Evolutionary conservation across 2,329 filamentous ascomycete species (phyloP), one percentile per base, ranked within the genome.

Genomic region (Nakataea oryzae): DNA sequence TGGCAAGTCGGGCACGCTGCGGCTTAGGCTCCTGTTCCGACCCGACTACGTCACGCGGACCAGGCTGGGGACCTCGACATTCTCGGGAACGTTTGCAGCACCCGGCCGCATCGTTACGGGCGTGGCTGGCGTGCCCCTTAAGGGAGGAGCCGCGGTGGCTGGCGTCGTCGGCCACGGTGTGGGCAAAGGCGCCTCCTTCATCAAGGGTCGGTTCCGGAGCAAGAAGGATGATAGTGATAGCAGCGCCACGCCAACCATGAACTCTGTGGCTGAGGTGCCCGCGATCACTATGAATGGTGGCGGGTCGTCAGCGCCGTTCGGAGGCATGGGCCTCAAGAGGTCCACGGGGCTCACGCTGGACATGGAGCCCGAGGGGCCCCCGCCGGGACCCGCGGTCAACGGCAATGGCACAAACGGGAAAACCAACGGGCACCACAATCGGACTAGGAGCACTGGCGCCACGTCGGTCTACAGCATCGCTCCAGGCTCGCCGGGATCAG

Each of bases 1-100:
- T 70, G 95, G 95, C 32, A 96, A 96, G 75, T 96, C 91, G 3
- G 95, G 95, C 32, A 84, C 83, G 2, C 80, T 99, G 59, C 85
- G 91, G 58, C 74, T 99, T 65, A 89, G 91, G 67, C 83, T 99
- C 72, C 79, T 97, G 28, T 99, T 99, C 85, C 91, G 91, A 65
- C 91, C 95, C 14, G 87, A 91, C 71, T 99, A 97, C 70, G 88
- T 99, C 64, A 89, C 88, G 17, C 87, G 95, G 62, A 84, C 89
- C 14, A 85, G 92, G 59, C 91, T 97, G 74, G 95, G 95, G 60
- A 95, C 92, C 0, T 92, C 92, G 0, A 97, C 93, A 1, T 96
- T 99, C 78, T 88, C 88, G 0, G 93, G 93, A 34, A 96, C 92
- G 1, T 97, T 97, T 72, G 88, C 87, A 6, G 82, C 87, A 1